Evolutionary conservation across 441 rosid species (phyloP), one percentile per base, ranked within the genome.

Genomic region (Dalechampia spathulata): DNA sequence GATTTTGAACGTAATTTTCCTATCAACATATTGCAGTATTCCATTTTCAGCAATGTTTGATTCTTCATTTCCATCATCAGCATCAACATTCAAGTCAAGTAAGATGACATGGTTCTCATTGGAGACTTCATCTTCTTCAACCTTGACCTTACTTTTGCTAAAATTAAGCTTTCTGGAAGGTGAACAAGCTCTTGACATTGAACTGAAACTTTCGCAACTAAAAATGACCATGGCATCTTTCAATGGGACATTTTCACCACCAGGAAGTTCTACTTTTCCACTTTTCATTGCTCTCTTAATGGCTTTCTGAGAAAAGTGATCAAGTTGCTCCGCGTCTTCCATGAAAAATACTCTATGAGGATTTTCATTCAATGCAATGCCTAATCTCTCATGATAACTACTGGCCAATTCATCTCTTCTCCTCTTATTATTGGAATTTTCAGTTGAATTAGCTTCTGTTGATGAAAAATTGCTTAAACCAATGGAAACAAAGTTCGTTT

Each of bases 321-420:
- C 78, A n/a, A 65, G 49, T 43, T 70, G 71, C 15, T 75, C 83
- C 44, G 75, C 25, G 47, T 75, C 94, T 62, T 83, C 87, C 71
- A 85, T 52, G 64, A 79, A 78, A 59, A 83, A 77, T 39, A 85
- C 93, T 16, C 83, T 69, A 40, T 74, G 82, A 11, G 90, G 93
- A 48, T 83, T 83, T 74, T 85, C 85, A 44, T 85, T 80, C 79
- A 83, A 69, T 2, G 81, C 83, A 47, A 78, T 67, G 0, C 76
- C 77, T 7, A 85, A 61, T 43, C 78, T 77, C 56, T 79, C 77
- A 7, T 70, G 15, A 53, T 76, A 74, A 8, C 61, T 26, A 45
- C 64, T 53, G 6, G 73, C 71, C 16, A 46, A 13, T 22, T 73
- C 83, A 11, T 62, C 73, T 56, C 82, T 72, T 49, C 67, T 48